A percentile compares a stretch with the other conserved stretches of the same genome.
Evolutionary conservation across 164 flowering plant genomes (phyloP).

Genomic region (Paratinospora sagittata): DNA sequence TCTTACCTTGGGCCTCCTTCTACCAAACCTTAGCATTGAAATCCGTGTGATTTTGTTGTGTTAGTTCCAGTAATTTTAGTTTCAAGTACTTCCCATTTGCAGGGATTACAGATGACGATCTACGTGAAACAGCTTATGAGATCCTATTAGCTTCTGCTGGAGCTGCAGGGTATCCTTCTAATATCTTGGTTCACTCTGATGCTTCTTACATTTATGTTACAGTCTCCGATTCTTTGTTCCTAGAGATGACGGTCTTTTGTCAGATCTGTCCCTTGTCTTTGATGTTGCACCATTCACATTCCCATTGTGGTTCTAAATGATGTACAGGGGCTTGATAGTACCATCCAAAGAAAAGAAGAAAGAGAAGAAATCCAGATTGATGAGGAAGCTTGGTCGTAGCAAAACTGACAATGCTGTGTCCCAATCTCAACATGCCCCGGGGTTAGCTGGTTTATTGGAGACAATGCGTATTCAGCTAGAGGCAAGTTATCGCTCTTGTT

Average conservation of each 20-base stretch:
- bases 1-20: not conserved
- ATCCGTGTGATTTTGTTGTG: not conserved
- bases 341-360: constrained; percentile 89
- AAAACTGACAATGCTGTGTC: constrained; percentile 45
- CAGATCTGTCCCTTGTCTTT: not conserved
- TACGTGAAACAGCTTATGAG: constrained; percentile 95
- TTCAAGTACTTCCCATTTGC: constrained; percentile 15
- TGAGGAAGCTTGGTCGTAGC: constrained; percentile 91
- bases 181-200: not conserved
- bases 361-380: constrained; percentile 70
- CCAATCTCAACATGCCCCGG: constrained; percentile 56
- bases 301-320: constrained; percentile 2
- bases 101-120: constrained; percentile 92
- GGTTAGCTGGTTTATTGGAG: constrained; percentile 83
- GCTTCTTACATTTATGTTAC: not conserved
- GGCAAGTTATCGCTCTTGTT: constrained; percentile 32
- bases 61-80: not conserved
- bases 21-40: too few species aligned
- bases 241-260: not conserved
- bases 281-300: not conserved
- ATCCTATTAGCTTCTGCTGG: constrained; percentile 92
- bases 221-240: not conserved
- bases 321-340: constrained; percentile 75
- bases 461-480: constrained; percentile 93
- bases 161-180: constrained; percentile 66